Base-by-base conservation (phyloP, 1,284 basidiomycete species). In the Somion occarium region DNA sequence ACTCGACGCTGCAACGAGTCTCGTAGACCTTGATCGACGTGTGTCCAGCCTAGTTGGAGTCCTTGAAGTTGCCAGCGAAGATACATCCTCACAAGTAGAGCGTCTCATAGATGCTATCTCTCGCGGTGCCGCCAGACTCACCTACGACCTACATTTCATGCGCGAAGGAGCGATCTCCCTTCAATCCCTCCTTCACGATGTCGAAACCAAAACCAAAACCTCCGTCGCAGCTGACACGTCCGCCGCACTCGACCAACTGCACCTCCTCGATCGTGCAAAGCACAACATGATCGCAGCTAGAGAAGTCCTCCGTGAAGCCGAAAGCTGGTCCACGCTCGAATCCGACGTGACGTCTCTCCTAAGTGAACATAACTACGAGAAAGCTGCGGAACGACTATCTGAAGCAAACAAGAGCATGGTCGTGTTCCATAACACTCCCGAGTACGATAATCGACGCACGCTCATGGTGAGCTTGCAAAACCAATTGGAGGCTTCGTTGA, bases 111-210 rank as follows among this genome's bases (percentile, higher is more conserved):
- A 92, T 62, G 92, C 95, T 62, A 90, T 96, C 44, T 91, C 92
- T 1, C 81, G 92, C 46, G 83, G 85, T 3, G 85, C 95, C 9
- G 92, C 94, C 3, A 81, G 94, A 34, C 77, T 98, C 43, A 85
- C 87, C 1, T 97, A 96, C 64, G 94, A 97, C 68, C 74, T 98
- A 19, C 93, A 97, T 65, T 94, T 96, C 69, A 94, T 97, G 83
- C 85, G 90, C 45, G 94, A 97, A 64, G 85, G 86, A 34, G 92
- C 93, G 0, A 69, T 88, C 12, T 80, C 88, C 1, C 74, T 97
- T 18, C 85, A 89, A 57, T 70, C 69, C 20, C 71, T 80, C 5
- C 71, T 95, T 15, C 70, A 75, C 15, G 73, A 75, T 26, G 82
- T 91, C 15, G 73, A 79, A 53, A 72, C 71, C 46, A 73, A 71